Evolutionary conservation across 129 eudicot species (phyloP), one percentile per base, ranked within the genome.

Genomic region (Lactuca sativa): DNA sequence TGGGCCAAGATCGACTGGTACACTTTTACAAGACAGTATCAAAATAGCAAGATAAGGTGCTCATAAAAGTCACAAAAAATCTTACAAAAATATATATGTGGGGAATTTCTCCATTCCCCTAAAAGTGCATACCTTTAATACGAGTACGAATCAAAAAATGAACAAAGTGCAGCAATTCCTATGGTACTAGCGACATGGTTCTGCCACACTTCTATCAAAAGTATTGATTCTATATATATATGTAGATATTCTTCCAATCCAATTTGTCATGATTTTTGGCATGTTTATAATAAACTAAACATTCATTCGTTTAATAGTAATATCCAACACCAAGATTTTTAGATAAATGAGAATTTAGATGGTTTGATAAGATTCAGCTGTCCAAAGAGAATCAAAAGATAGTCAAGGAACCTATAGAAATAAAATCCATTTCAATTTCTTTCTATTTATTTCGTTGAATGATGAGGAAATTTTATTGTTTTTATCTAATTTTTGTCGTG

Each of bases 151-250:
- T 76, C 75, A 76, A 76, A 53, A 17, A 52, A 69, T 60, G 57
- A 60, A 69, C 56, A 52, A 64, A 61, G 69, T 73, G 67, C 76
- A 56, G 74, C 76, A 77, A 81, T 72, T 76, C 65, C 65, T 76
- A 76, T 72, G 79, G 85, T 77, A 77, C 79, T 61, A 48, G 44
- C 32, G 60, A 59, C 63, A 67, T 73, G 83, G 64, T 76, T 72
- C 85, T 59, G 73, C 70, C 82, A 72, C 74, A 81, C 34, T 62
- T 66, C 55, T 72, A 56, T 56, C 79, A 81, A 44, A 69, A 70
- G 85, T 64, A 81, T 81, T 52, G 76, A 81, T 81, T 77, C 85
- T n/a, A n/a, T 18, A 18, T 18, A 18, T 72, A 13, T 67, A 51
- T 41, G 43, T 17, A 70, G 34, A 75, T 67, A 69, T 81, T 69